Percentiles rank a stretch among this genome's conserved stretches.
These are phyloP conservation scores for Myxozyma kluyveri DNA, from an alignment of 805 yeast genomes.

Conservation along the genomic window DNA sequence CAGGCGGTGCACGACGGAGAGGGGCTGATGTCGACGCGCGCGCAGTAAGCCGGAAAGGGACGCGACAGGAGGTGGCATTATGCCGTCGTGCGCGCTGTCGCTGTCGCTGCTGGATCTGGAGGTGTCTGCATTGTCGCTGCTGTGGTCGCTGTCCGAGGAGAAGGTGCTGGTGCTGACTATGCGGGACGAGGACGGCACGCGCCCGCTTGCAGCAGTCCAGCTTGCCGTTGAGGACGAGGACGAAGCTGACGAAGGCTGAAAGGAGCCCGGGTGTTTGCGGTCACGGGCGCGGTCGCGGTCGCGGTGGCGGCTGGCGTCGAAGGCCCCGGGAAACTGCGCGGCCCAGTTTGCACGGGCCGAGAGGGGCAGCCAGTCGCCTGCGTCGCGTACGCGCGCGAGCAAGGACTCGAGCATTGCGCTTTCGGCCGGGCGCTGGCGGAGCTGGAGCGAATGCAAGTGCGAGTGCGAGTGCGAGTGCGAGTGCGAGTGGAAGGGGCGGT, in stretches of 20 bases:
- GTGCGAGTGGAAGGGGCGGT: neutral
- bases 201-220: neutral
- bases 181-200: neutral
- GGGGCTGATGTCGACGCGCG: neutral
- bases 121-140: constrained; percentile 1
- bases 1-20: constrained; percentile 8
- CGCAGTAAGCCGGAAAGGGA: neutral
- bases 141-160: neutral
- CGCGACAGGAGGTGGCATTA: neutral
- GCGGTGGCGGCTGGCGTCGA: neutral
- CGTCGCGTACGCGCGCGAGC: neutral
- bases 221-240: neutral
- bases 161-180: neutral
- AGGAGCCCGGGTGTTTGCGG: neutral
- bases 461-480: too few species aligned
- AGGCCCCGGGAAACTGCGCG: constrained; percentile 9
- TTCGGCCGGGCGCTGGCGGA: neutral
- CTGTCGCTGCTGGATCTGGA: neutral
- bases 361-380: constrained; percentile 19
- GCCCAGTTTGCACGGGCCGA: constrained; percentile 18
- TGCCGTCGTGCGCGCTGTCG: neutral
- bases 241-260: constrained; percentile 1
- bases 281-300: neutral
- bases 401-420: neutral
- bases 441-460: neutral